Evolutionary conservation across 208 protist genomes (phyloP), one percentile per base, ranked within the genome.

Genomic region (Acanthamoeba triangularis): DNA sequence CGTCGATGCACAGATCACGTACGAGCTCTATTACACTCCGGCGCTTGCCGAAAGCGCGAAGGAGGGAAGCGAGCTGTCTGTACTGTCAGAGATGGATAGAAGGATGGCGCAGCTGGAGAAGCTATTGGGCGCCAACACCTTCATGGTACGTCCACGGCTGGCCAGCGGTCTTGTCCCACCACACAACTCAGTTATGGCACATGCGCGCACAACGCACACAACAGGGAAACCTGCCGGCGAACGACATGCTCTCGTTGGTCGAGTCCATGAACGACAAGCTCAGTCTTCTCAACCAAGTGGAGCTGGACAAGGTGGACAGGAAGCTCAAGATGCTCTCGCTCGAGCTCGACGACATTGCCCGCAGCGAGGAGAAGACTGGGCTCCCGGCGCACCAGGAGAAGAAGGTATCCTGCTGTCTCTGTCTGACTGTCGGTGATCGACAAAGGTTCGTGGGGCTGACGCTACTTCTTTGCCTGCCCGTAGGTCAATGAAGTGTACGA

Each of bases 291-390:
- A 94, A 94, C 47, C 91, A 33, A 30, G 33, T 47, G 33, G 63
- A 80, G 41, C 49, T 94, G 16, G 91, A 94, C 13, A 85, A 80
- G 30, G 74, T 94, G 49, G 91, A 94, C 91, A 28, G 91, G 16
- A 94, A 94, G 91, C 63, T 94, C 25, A 94, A 94, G 69, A 94
- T 94, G 91, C 74, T 94, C n/a, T 80, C 91, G 30, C 69, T 85
- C 23, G 91, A 94, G 37, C 49, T 94, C 4, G 91, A 94, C 30
- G 91, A 94, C 18, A 69, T 94, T 35, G 72, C 74, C 65, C 49
- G 54, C 49, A 94, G 56, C 69, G 72, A 94, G n/a, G 91, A 94
- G 41, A 80, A 85, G 52, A 37, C 37, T 3, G 47, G 72, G 8
- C 91, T 94, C 69, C 44, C 72, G 3, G 44, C 91, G 4, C 91